phyloP scores from a whole-genome alignment of 805 yeast species.

The Saturnispora halmiae region DNA sequence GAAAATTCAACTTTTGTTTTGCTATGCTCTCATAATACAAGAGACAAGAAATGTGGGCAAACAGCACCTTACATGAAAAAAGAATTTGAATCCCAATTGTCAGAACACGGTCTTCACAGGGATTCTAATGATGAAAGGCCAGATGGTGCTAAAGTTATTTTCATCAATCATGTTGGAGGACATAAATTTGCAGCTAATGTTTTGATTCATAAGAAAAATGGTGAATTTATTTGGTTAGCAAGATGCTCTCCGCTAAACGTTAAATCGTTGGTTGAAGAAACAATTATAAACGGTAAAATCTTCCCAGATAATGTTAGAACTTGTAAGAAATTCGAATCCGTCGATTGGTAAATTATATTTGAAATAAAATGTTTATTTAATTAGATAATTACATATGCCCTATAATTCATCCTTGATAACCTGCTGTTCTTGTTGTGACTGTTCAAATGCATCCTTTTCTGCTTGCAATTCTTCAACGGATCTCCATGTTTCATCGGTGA shows the following conservation, averaged over 20 bases:
- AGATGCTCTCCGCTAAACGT: constrained; percentile 73
- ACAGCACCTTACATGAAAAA: constrained; percentile 87
- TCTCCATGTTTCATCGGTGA: constrained; percentile 16
- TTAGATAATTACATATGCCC: no score
- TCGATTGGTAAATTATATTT: constrained; percentile 42
- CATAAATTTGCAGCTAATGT: constrained; percentile 92
- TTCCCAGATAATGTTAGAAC: constrained; percentile 63
- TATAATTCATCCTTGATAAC: constrained; percentile 14
- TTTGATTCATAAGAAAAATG: constrained; percentile 60
- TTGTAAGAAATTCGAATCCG: constrained; percentile 42
- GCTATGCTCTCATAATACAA: constrained; percentile 80
- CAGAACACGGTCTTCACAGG: constrained; percentile 64
- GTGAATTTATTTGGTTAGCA: constrained; percentile 83
- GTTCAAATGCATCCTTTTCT: constrained; percentile 3
- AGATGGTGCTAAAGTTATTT: constrained; percentile 64
- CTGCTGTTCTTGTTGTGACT: neutral
- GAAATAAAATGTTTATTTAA: no score
- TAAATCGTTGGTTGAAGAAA: constrained; percentile 63
- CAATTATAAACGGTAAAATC: constrained; percentile 58
- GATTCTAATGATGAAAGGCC: constrained; percentile 70
- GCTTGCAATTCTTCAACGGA: constrained; percentile 15
- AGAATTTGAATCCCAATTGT: constrained; percentile 62
- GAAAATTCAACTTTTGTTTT: constrained; percentile 44
- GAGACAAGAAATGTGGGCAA: constrained; percentile 89
- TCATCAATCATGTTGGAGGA: constrained; percentile 87